Evolutionary conservation across 1,284 basidiomycete species (phyloP).

Genomic region (Blastosporella zonata): DNA sequence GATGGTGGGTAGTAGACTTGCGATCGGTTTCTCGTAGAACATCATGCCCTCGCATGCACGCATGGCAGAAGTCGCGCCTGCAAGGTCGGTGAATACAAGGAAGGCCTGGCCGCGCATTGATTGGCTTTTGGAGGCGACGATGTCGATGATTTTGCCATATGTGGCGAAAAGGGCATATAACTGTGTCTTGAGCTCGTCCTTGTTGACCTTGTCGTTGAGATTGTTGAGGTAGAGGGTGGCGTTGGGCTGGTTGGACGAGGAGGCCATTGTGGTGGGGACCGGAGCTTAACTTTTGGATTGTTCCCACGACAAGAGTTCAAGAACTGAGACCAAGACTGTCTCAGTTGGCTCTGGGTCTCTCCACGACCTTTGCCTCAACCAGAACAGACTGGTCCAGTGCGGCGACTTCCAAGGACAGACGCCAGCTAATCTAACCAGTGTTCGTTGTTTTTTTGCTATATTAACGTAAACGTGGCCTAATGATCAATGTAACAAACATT

Average conservation of each 20-base stretch:
- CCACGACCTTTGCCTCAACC: neutral
- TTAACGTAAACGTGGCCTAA: conserved; percentile 15
- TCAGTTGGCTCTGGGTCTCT: neutral
- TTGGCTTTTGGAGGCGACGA: conserved; percentile 86
- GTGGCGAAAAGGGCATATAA: conserved; percentile 90
- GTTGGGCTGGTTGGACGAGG: conserved; percentile 67
- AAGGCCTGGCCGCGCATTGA: conserved; percentile 96
- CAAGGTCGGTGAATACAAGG: conserved; percentile 89
- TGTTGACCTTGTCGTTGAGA: conserved; percentile 92
- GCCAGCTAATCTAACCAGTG: neutral
- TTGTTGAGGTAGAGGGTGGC: conserved; percentile 93
- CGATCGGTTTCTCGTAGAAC: conserved; percentile 92
- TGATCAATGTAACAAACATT: conserved; percentile 7
- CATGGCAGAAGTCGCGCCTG: conserved; percentile 87
- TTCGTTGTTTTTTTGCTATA: neutral
- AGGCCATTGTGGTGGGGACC: conserved; percentile 32
- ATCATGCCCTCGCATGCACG: conserved; percentile 86
- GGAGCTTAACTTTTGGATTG: conserved; percentile 16
- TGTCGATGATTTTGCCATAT: conserved; percentile 91
- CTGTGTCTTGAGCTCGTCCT: conserved; percentile 83
- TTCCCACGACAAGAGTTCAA: conserved; percentile 41
- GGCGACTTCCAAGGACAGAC: no score
- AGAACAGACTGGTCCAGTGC: neutral
- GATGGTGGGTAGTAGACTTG: conserved; percentile 38
- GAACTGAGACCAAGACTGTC: neutral